Evolutionary conservation across 78 protist species (phyloP), one percentile per base, ranked within the genome.

Genomic region (Creolimax fragrantissima): DNA sequence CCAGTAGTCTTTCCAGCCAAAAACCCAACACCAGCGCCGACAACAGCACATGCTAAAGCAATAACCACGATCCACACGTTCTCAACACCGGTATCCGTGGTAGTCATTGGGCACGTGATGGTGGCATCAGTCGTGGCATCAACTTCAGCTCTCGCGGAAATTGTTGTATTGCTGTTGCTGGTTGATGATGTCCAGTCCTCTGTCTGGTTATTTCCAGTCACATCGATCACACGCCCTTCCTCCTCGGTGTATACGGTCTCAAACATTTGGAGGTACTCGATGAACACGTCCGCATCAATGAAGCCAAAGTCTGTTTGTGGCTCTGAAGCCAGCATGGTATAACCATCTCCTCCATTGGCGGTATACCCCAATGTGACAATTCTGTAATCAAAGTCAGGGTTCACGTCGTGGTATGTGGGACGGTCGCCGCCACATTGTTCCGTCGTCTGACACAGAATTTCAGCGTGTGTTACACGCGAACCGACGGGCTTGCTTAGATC

Each of bases 321-420:
- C 39, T 58, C 1, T 24, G 0, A 24, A 24, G 74, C 88, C n/a
- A 84, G 36, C 88, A 84, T 2, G 32, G n/a, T 37, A 36, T 35
- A 84, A 32, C 88, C 88, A 84, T 84, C 88, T 7, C 88, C 88
- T 35, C 88, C 88, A 84, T 11, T 37, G 88, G 88, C 88, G 24
- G 36, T 6, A 11, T 35, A 84, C 32, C 35, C 36, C 43, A 36
- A 6, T 7, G 88, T 84, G 11, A 84, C 88, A 6, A 84, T 37
- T 7, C 24, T 35, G 35, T 84, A 84, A 32, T 35, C 36, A 35
- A 37, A 32, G 11, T 84, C 11, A 32, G 11, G 44, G 35, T 84
- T 2, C 44, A 84, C 11, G 35, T 24, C 43, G 41, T 11, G 24
- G 11, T 84, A 84, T 7, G 5, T 7, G 88, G 88, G 88, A 24